Base-by-base conservation (phyloP, 495 filamentous ascomycete species). In the Neurospora sp. region DNA sequence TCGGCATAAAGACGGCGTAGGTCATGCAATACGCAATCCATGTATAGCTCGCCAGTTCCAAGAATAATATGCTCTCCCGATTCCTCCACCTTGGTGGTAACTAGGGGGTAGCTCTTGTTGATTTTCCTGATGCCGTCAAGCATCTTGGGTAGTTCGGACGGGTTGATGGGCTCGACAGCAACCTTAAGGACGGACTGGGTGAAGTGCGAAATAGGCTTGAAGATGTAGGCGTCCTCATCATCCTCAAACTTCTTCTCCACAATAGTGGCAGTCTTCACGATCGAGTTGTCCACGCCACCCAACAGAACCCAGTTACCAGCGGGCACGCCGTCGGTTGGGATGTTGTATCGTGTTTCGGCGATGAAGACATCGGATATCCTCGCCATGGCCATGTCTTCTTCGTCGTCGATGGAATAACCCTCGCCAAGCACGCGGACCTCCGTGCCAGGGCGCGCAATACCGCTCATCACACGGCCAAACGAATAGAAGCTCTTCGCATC, bases 61-160 rank as follows among this genome's bases (percentile, higher is more conserved):
- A 99, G 86, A 53, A 99, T 88, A 73, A 98, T 89, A 81, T 99
- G 96, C 80, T 99, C 96, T 16, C 96, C 96, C n/a, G 94, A 97
- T 80, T 99, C 96, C 77, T 99, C 96, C 18, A 99, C 96, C 81
- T 98, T 98, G 9, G 96, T 98, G 61, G 92, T 93, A 71, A 98
- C 91, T 37, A 99, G 86, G 41, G 96, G 96, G 77, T 98, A 99
- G 80, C 91, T 94, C 82, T 98, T 98, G 85, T 97, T 97, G 81
- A 98, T 92, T 78, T 97, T 98, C 69, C 96, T 88, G 38, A 99
- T 87, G 69, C 96, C 96, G 79, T 99, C 96, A 65, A 99, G 86
- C 96, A 99, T 99, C 83, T 99, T 99, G 1, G 96, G 96, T n/a
- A 99, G 84, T 81, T 99, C 96, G 4, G 94, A 98, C 6, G 96